Conservation (phyloP, 345 rosid species). For the Arabidopsis suecica region DNA sequence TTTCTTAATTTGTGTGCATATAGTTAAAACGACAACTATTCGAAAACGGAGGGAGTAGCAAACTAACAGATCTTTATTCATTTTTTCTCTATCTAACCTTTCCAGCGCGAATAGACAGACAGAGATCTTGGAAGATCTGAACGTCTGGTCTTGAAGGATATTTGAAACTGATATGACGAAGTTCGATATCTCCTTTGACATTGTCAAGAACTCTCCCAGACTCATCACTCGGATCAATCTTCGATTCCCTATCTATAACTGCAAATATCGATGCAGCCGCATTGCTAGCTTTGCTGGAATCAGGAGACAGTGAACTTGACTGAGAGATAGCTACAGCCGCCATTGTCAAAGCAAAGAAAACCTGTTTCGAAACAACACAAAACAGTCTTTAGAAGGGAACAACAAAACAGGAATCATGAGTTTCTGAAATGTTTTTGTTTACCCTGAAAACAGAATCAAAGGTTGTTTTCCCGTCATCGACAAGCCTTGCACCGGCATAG, state of each 20-base stretch:
- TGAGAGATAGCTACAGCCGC: conserved; percentile 70
- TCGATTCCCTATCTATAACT: conserved; percentile 65
- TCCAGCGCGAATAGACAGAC: conserved; percentile 70
- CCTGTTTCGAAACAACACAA: conserved; percentile 45
- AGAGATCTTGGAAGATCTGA: conserved; percentile 69
- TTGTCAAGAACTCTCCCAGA: conserved; percentile 58
- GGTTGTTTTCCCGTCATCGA: conserved; percentile 56
- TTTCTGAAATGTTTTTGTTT: background rate
- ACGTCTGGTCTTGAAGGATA: conserved; percentile 79
- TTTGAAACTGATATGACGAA: conserved; percentile 67
- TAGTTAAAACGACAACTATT: too few species aligned
- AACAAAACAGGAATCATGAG: background rate
- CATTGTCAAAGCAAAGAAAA: conserved; percentile 76
- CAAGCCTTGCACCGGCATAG: conserved; percentile 80
- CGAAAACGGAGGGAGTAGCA: too few species aligned
- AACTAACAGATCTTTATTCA: background rate
- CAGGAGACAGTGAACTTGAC: conserved; percentile 69
- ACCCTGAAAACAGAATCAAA: conserved; percentile 74
- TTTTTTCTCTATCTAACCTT: conserved; percentile 50
- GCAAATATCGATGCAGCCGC: conserved; percentile 79
- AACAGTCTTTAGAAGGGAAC: background rate
- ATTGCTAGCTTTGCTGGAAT: conserved; percentile 60
- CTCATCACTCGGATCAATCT: conserved; percentile 73
- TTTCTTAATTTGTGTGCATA: too few species aligned
- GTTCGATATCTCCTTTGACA: conserved; percentile 72